phyloP scores from a whole-genome alignment of 2,329 filamentous ascomycete species.

The Gliomastix tumulicola region DNA sequence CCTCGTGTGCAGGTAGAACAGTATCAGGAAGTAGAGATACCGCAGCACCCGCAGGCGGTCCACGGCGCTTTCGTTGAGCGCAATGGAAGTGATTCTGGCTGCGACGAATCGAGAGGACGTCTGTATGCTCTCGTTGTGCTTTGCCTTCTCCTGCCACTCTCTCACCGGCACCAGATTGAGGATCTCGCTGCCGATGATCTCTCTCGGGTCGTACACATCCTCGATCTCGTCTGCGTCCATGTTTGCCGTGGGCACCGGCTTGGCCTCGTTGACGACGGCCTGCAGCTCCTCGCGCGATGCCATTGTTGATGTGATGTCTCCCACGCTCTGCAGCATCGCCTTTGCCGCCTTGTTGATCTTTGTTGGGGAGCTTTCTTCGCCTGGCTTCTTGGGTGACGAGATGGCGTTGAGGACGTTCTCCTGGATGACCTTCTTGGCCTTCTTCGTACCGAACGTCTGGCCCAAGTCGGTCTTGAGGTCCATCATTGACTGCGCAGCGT shows the following conservation, averaged over 20 bases:
- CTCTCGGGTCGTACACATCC: slow-evolving; percentile 64
- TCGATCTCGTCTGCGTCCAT: slow-evolving; percentile 57
- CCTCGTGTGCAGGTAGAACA: slow-evolving; percentile 41
- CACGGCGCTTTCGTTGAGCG: slow-evolving; percentile 44
- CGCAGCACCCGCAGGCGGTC: slow-evolving; percentile 50
- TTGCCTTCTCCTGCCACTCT: slow-evolving; percentile 67
- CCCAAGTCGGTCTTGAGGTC: slow-evolving; percentile 64
- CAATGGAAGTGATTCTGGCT: slow-evolving; percentile 47
- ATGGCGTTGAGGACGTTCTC: slow-evolving; percentile 68
- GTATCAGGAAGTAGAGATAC: slow-evolving; percentile 51
- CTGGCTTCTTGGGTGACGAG: slow-evolving; percentile 26
- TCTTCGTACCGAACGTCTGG: slow-evolving; percentile 77
- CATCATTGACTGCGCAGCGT: slow-evolving; percentile 40
- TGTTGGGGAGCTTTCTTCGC: slow-evolving; percentile 27
- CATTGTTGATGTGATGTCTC: slow-evolving; percentile 56
- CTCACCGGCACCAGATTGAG: slow-evolving; percentile 62
- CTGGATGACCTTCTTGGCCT: slow-evolving; percentile 71
- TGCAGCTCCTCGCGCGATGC: slow-evolving; percentile 60
- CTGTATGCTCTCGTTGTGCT: slow-evolving; percentile 48
- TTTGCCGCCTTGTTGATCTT: slow-evolving; percentile 48
- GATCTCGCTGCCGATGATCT: slow-evolving; percentile 60
- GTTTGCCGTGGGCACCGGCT: slow-evolving; percentile 68
- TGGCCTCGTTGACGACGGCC: slow-evolving; percentile 56
- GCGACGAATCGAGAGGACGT: slow-evolving; percentile 60
- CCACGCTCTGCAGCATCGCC: slow-evolving; percentile 58